phyloP scores from a whole-genome alignment of 1,284 basidiomycete species.

The Takashimella koratensis region DNA sequence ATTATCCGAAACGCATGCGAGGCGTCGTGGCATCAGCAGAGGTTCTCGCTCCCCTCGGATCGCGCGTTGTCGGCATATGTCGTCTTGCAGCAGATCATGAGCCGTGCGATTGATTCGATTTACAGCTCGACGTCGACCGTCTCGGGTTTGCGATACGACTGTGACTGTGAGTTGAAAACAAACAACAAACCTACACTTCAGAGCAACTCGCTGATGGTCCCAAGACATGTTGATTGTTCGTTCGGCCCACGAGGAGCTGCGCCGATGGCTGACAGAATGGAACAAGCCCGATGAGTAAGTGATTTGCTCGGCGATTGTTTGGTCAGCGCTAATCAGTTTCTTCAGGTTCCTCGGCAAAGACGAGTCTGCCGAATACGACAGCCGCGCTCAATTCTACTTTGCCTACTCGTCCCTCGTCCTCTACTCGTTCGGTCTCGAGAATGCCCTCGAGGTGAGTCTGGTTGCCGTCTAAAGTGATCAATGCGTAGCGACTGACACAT shows the following conservation, averaged over 20 bases:
- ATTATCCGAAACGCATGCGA: conserved; percentile 78
- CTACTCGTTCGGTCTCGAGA: conserved; percentile 92
- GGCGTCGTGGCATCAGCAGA: conserved; percentile 61
- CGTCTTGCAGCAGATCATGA: conserved; percentile 79
- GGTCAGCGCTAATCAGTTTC: too few species aligned
- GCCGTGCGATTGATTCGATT: conserved; percentile 81
- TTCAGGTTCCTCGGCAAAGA: background rate
- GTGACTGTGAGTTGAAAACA: conserved; percentile 76
- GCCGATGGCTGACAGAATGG: conserved; percentile 38
- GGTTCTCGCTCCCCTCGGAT: conserved; percentile 62
- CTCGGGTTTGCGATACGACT: conserved; percentile 80
- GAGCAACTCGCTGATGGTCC: conserved; percentile 54
- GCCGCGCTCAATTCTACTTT: conserved; percentile 65
- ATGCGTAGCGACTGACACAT: background rate
- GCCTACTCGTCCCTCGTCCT: conserved; percentile 81
- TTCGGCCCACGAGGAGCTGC: conserved; percentile 44
- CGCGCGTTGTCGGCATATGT: conserved; percentile 45
- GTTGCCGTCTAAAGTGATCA: conserved; percentile 4
- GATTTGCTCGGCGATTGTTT: too few species aligned
- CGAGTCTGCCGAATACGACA: conserved; percentile 25
- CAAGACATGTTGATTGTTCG: conserved; percentile 43
- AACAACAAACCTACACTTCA: too few species aligned
- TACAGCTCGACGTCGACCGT: conserved; percentile 77
- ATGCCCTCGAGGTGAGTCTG: conserved; percentile 71
- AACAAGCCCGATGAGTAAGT: conserved; percentile 10